phyloP scores from a whole-genome alignment of 768 basidiomycete species.

The Leccinum obscurum region DNA sequence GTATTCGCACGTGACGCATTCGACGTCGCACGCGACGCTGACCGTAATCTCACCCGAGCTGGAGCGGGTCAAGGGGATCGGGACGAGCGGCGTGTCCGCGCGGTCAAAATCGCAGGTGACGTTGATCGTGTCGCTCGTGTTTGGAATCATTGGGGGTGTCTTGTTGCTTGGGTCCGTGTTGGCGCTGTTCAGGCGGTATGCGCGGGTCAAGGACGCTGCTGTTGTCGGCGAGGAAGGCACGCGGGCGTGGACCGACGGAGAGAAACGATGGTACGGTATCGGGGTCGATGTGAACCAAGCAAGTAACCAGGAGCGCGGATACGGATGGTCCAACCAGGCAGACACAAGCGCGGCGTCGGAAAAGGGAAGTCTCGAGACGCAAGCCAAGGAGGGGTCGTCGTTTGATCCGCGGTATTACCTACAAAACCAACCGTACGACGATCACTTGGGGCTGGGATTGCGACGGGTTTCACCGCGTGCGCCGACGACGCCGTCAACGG shows the following conservation, averaged over 20 bases:
- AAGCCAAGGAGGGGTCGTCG: slow-evolving; percentile 18
- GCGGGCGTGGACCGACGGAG: slow-evolving; percentile 60
- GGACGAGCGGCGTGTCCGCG: slow-evolving; percentile 39
- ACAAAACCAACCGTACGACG: slow-evolving; percentile 20
- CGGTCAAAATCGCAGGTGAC: slow-evolving; percentile 49
- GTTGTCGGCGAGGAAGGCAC: slow-evolving; percentile 59
- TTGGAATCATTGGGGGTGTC: slow-evolving; percentile 62
- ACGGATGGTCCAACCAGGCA: slow-evolving; percentile 33
- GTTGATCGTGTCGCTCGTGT: slow-evolving; percentile 59
- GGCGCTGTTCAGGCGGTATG: slow-evolving; percentile 55
- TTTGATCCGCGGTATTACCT: slow-evolving; percentile 19
- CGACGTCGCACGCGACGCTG: slow-evolving; percentile 67
- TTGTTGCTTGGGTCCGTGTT: slow-evolving; percentile 54
- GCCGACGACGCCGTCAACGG: slow-evolving; percentile 40
- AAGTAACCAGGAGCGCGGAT: slow-evolving; percentile 23
- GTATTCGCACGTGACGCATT: slow-evolving; percentile 63
- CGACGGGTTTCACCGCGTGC: slow-evolving; percentile 49
- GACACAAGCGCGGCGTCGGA: slow-evolving; percentile 30
- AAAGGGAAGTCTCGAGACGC: slow-evolving; percentile 34
- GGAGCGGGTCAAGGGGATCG: slow-evolving; percentile 37
- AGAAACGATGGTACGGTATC: slow-evolving; percentile 70
- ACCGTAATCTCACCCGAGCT: slow-evolving; percentile 45
- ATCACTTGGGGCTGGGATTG: slow-evolving; percentile 44
- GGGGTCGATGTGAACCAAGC: slow-evolving; percentile 28
- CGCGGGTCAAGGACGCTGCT: slow-evolving; percentile 60